Percentiles rank a stretch among this genome's conserved stretches.
phyloP scores from a whole-genome alignment of 2,329 filamentous ascomycete genomes.

The Orbilia javanica region DNA sequence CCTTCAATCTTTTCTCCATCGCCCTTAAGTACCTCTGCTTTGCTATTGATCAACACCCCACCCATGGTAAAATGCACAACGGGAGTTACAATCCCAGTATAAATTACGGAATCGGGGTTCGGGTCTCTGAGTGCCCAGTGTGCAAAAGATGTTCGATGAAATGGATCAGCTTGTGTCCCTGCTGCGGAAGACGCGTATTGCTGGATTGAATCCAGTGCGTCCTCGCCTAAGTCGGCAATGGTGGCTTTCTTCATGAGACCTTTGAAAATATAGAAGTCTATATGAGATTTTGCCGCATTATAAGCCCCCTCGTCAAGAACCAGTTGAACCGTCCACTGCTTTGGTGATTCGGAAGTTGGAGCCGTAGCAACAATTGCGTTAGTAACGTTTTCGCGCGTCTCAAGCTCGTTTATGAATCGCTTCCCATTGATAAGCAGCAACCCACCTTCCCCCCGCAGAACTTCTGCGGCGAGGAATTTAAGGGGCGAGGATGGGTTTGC shows the following conservation, averaged over 20 bases:
- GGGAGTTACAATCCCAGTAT: conserved; percentile 73
- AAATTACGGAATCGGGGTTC: conserved; percentile 70
- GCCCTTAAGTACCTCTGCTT: conserved; percentile 69
- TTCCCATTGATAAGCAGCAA: conserved; percentile 68
- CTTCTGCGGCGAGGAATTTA: conserved; percentile 75
- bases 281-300: conserved; percentile 69
- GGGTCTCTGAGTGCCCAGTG: conserved; percentile 70
- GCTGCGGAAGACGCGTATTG: conserved; percentile 69
- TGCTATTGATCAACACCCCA: conserved; percentile 72
- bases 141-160: conserved; percentile 70
- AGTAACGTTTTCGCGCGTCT: conserved; percentile 72
- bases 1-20: conserved; percentile 69
- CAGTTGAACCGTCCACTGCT: conserved; percentile 73
- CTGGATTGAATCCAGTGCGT: conserved; percentile 67
- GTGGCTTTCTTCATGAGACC: conserved; percentile 72
- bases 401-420: conserved; percentile 74
- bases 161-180: conserved; percentile 65
- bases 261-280: conserved; percentile 76
- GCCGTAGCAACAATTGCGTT: conserved; percentile 67
- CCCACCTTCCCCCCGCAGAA: conserved; percentile 74
- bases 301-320: conserved; percentile 73
- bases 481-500: conserved; percentile 67
- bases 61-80: conserved; percentile 78
- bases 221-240: conserved; percentile 68
- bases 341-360: conserved; percentile 64